Conservation (phyloP, 75 land plant species). For the Picea glauca region DNA sequence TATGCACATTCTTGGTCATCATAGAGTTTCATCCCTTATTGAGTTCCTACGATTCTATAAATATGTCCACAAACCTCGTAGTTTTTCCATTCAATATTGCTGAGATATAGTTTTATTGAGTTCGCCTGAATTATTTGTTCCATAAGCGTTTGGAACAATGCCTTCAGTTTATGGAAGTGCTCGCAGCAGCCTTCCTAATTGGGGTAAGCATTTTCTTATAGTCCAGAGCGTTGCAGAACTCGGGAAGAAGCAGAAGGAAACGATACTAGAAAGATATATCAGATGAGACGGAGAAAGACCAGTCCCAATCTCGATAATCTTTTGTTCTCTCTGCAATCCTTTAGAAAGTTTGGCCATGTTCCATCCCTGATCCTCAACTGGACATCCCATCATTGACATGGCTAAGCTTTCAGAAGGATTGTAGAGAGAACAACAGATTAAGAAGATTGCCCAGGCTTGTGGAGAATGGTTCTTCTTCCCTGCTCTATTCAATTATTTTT, state of each 20-base stretch:
- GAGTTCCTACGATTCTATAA: too few species aligned
- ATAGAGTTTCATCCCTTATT: too few species aligned
- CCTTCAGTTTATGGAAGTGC: not conserved
- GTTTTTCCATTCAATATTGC: too few species aligned
- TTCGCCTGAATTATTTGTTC: too few species aligned
- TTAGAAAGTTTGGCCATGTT: too few species aligned
- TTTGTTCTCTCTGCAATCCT: too few species aligned
- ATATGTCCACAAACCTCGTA: too few species aligned
- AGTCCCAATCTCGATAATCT: not conserved
- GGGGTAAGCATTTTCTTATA: conserved; percentile 11
- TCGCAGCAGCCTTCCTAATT: not conserved
- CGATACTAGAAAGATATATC: conserved; percentile 15
- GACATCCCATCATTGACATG: conserved; percentile 23
- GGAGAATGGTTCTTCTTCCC: conserved; percentile 41
- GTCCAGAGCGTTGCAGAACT: conserved; percentile 23
- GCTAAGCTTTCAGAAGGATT: conserved; percentile 11
- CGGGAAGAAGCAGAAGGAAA: conserved; percentile 8
- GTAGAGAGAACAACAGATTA: not conserved
- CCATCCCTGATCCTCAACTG: too few species aligned
- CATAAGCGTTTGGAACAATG: too few species aligned
- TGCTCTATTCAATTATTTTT: not conserved
- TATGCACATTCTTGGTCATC: too few species aligned
- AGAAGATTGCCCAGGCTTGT: conserved; percentile 35
- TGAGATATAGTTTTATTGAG: too few species aligned
- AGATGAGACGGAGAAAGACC: conserved; percentile 13